phyloP scores from a whole-genome alignment of 2,329 filamentous ascomycete species.

The Hymenoscyphus occultus region DNA sequence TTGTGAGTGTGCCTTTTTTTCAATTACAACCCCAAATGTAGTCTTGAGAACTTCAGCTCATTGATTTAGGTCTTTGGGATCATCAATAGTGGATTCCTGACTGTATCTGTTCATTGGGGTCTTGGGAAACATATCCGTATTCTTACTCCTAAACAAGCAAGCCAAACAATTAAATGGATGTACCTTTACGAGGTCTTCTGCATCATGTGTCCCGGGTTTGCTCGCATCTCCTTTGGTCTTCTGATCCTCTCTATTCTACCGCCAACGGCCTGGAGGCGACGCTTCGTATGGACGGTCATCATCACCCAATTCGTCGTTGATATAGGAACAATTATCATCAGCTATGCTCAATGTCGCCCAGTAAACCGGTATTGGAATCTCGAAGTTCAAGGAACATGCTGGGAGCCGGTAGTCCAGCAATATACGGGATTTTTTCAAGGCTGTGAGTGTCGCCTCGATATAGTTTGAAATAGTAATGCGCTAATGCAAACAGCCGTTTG shows the following conservation, averaged over 20 bases:
- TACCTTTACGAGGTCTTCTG: background rate
- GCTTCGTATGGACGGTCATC: background rate
- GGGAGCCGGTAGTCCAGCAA: constrained; percentile 5
- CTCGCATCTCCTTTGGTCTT: background rate
- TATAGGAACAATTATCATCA: background rate
- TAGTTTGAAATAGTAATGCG: background rate
- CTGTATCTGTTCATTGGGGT: background rate
- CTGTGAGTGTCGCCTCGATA: background rate
- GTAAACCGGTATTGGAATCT: background rate
- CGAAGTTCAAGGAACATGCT: background rate
- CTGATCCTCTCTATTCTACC: background rate
- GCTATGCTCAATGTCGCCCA: background rate
- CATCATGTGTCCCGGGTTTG: background rate
- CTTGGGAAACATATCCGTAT: background rate
- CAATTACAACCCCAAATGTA: too few species aligned
- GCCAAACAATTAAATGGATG: background rate
- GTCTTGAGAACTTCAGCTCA: too few species aligned
- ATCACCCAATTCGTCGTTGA: background rate
- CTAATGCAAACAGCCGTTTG: background rate
- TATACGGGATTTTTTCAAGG: constrained; percentile 8
- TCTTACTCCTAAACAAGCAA: background rate
- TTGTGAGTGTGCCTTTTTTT: background rate
- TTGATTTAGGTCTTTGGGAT: background rate
- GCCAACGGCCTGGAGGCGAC: background rate
- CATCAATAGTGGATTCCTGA: background rate